Conservation (phyloP, 768 basidiomycete genomes). For the Lenzites betulinus region DNA sequence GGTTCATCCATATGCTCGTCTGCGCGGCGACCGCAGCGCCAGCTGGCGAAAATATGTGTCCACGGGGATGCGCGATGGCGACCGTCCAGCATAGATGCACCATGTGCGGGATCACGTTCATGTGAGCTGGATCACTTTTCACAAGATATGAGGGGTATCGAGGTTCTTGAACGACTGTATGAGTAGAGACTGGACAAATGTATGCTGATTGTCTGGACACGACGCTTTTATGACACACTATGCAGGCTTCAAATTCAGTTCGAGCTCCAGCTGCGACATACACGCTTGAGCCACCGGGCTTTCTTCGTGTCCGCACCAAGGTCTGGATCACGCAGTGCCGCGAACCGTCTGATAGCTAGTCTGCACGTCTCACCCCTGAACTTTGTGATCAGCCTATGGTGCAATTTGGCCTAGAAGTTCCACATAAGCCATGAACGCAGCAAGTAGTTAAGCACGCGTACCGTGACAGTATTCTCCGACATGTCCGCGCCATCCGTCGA, state of each 20-base stretch:
- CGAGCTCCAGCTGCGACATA: conserved; percentile 47
- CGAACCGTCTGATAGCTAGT: conserved; percentile 44
- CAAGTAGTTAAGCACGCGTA: conserved; percentile 5
- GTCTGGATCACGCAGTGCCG: conserved; percentile 36
- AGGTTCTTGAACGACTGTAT: not conserved
- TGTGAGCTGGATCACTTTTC: not conserved
- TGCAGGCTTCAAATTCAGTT: not conserved
- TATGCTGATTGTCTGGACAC: too few relatives aligned
- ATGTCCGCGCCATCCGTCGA: conserved; percentile 19
- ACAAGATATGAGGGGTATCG: not conserved
- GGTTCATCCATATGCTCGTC: not conserved
- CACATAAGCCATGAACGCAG: not conserved
- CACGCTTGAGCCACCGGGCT: conserved; percentile 56
- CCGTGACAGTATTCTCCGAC: conserved; percentile 22
- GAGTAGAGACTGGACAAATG: too few relatives aligned
- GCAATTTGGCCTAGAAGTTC: conserved; percentile 38
- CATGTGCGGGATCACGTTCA: not conserved
- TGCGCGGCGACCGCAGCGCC: not conserved
- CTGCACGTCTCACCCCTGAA: conserved; percentile 59
- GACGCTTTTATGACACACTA: too few relatives aligned
- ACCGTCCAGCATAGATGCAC: not conserved
- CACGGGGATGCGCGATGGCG: not conserved
- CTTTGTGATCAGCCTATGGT: conserved; percentile 47
- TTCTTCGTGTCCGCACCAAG: conserved; percentile 43
- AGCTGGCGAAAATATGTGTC: not conserved